Percentiles rank a stretch among this genome's conserved stretches.
Conservation (phyloP, 1,139 yeast species). For the Scheffersomyces parashehatae region DNA sequence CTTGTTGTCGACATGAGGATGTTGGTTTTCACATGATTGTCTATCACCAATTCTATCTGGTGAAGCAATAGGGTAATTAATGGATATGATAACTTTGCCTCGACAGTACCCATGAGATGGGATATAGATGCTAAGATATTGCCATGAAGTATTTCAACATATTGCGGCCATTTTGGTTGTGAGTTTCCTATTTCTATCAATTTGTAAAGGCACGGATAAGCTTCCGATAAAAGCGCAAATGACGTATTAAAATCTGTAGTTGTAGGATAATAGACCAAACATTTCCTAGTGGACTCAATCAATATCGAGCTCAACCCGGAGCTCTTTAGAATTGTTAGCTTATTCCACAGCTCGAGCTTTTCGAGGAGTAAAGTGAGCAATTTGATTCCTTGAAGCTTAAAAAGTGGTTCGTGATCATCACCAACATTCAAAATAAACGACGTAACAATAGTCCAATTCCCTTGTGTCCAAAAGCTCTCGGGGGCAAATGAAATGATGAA, state of each 20-base stretch:
- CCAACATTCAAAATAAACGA: constrained; percentile 52
- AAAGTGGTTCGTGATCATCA: constrained; percentile 49
- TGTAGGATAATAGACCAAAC: constrained; percentile 48
- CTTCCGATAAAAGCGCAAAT: constrained; percentile 19
- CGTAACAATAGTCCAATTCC: constrained; percentile 46
- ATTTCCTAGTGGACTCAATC: constrained; percentile 37
- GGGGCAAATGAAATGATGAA: constrained; percentile 21
- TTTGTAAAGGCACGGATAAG: constrained; percentile 21
- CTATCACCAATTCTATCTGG: constrained; percentile 14
- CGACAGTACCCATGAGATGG: constrained; percentile 16
- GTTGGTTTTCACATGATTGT: constrained; percentile 12
- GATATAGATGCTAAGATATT: constrained; percentile 23
- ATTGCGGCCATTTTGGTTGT: constrained; percentile 4
- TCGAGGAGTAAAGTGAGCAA: constrained; percentile 21
- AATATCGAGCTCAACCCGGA: constrained; percentile 49
- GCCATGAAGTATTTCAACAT: constrained; percentile 21
- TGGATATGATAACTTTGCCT: constrained; percentile 5
- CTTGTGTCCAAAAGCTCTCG: constrained; percentile 15
- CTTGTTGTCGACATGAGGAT: constrained; percentile 31
- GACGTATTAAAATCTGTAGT: constrained; percentile 35
- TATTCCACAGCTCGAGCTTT: neutral
- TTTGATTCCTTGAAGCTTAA: constrained; percentile 46
- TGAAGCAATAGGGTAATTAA: constrained; percentile 14
- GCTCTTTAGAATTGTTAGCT: constrained; percentile 16
- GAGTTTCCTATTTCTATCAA: constrained; percentile 11